Evolutionary conservation across 139 green algal genomes (phyloP).

Genomic region (Chlorella vulgaris): DNA sequence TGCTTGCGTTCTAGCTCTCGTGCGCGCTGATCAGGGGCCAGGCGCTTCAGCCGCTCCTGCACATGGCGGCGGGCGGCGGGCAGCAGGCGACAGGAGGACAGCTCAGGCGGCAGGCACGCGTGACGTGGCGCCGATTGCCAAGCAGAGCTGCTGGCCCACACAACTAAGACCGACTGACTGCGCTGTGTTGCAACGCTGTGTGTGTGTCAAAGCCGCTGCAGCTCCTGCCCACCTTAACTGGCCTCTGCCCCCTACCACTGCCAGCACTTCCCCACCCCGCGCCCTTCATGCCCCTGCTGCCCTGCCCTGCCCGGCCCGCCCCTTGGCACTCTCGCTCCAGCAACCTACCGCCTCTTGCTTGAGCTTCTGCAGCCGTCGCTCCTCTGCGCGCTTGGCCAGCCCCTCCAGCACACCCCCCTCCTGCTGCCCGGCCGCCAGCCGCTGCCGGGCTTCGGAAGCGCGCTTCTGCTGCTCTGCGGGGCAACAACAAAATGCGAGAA

Average conservation of each 20-base stretch:
- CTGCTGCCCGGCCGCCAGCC: not conserved
- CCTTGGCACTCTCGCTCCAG: too few relatives aligned
- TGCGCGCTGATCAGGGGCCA: constrained; percentile 19
- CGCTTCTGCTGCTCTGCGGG: constrained; percentile 37
- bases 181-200: too few relatives aligned
- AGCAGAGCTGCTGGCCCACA: not conserved
- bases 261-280: not conserved
- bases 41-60: constrained; percentile 26
- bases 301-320: not conserved
- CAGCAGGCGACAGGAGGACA: not conserved
- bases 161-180: too few relatives aligned
- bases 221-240: too few relatives aligned
- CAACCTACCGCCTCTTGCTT: constrained; percentile 8
- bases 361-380: not conserved
- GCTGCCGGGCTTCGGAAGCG: constrained; percentile 11
- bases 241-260: not conserved
- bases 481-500: not conserved
- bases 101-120: not conserved
- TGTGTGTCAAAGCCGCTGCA: too few relatives aligned
- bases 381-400: constrained; percentile 7
- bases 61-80: not conserved
- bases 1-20: constrained; percentile 32
- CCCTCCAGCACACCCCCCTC: constrained; percentile 1
- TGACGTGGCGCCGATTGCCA: not conserved
- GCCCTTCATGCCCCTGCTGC: not conserved